Base-by-base conservation (phyloP, 2,329 filamentous ascomycete genomes). In the Scytalidium lignicola region DNA sequence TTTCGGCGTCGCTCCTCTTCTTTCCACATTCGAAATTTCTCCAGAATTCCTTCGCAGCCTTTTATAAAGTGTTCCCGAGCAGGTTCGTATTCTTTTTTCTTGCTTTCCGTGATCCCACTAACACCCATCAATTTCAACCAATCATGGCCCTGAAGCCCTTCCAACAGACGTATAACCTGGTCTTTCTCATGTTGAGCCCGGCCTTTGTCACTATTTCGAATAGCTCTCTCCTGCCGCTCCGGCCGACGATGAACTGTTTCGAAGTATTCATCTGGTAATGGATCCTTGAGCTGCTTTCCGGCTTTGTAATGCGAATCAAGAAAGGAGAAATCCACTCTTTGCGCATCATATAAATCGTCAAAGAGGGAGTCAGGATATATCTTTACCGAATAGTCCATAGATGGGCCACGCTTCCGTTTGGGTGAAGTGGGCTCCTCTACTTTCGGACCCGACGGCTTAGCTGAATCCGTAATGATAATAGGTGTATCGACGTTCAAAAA, bases 111-210 rank as follows among this genome's bases (percentile, higher is more conserved):
- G 32, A 61, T 72, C 18, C 80, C 89, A 55, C 83, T 92, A 28
- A 97, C 86, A 21, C 92, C 93, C 83, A 99, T 90, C 3, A 91
- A 80, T 53, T 88, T 85, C 49, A 96, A 74, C 93, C 93, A 99
- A 67, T 97, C 93, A 50, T 88, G 89, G 2, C 92, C 88, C 64
- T 90, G 86, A 1, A 99, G 76, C 17, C 90, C 90, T 47, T 93
- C 90, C 6, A 96, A 75, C 15, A 85, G 67, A 28, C 81, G 74
- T 47, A 81, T 76, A 39, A 85, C 78, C 58, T 83, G 80, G 52
- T 84, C 80, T 56, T 77, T 81, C 58, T 85, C 82, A 70, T 85
- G 82, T 57, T 85, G 80, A 15, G 82, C 82, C 9, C 80, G 75
- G 12, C 79, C 80, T 61, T 78, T 82, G 61, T 85, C 82, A 0